Conservation (phyloP, 1,284 basidiomycete species). For the Marasmius fiardii region DNA sequence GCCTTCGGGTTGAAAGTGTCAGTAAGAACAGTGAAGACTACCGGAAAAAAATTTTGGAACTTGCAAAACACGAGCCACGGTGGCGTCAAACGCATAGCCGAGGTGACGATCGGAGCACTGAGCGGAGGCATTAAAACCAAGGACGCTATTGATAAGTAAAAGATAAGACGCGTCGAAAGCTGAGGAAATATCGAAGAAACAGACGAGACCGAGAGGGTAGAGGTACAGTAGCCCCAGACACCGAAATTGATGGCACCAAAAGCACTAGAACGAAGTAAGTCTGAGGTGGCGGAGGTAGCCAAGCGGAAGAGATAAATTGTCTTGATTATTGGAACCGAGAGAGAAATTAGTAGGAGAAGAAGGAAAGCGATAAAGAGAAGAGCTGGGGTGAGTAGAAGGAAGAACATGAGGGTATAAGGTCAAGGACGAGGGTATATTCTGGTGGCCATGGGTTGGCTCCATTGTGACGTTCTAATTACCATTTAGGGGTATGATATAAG, state of each 20-base stretch:
- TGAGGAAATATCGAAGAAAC: slow-evolving; percentile 19
- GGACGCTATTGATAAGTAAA: slow-evolving; percentile 29
- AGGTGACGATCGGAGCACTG: slow-evolving; percentile 44
- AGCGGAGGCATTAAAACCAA: slow-evolving; percentile 33
- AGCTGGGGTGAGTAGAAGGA: slow-evolving; percentile 36
- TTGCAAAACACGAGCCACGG: slow-evolving; percentile 42
- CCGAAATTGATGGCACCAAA: slow-evolving; percentile 44
- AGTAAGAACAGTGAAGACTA: slow-evolving; percentile 12
- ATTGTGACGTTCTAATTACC: neutral
- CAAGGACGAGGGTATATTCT: neutral
- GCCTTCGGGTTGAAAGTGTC: slow-evolving; percentile 18
- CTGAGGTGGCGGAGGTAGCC: slow-evolving; percentile 30
- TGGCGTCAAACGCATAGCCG: slow-evolving; percentile 50
- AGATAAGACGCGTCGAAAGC: slow-evolving; percentile 16
- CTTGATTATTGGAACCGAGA: slow-evolving; percentile 59
- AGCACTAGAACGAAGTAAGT: slow-evolving; percentile 32
- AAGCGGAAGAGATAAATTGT: slow-evolving; percentile 50
- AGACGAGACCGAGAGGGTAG: slow-evolving; percentile 42
- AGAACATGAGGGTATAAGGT: slow-evolving; percentile 12
- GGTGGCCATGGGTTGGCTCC: neutral
- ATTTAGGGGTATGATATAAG: too few species aligned
- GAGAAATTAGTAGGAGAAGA: slow-evolving; percentile 52
- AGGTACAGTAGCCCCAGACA: slow-evolving; percentile 60
- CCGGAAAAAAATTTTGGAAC: slow-evolving; percentile 22
- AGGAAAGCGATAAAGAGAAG: slow-evolving; percentile 48